Evolutionary conservation across 345 rosid genomes (phyloP), one percentile per base, ranked within the genome.

Genomic region (Sonneratia alba): DNA sequence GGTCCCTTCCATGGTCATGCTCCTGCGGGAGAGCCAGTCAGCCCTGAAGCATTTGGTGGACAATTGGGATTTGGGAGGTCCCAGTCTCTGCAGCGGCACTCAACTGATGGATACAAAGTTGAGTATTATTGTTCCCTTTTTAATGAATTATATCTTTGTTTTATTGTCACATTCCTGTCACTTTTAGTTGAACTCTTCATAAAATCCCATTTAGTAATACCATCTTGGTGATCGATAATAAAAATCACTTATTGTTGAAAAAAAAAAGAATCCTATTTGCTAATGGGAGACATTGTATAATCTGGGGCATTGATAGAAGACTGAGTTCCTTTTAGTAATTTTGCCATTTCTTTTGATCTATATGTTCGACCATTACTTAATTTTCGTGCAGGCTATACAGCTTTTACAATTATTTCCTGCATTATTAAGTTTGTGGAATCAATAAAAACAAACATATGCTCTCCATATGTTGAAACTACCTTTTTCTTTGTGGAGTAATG

Each of bases 31-130:
- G 75, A 75, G 62, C 64, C 62, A 8, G 51, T 49, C 21, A 66
- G 34, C 40, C 73, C 62, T 75, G 78, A 77, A 36, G 66, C 67
- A 63, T 69, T 43, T 72, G 70, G 72, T 68, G 72, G 72, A 18
- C 83, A 87, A 70, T 85, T 88, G 38, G 90, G 93, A 71, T 87
- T 81, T 69, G 83, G 91, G 62, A 85, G 91, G 78, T 82, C 71
- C 82, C 82, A 77, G 79, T 73, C 88, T 13, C 74, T 65, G 59
- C 84, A 78, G 69, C 81, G 81, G 69, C 78, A 76, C 77, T 79
- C 81, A 71, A 83, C 82, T 81, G 85, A 81, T 71, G 87, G 86
- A 59, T 81, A 69, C 82, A 65, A 82, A 78, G 91, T 88, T 88
- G 74, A 86, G 91, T 84, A 59, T 59, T 42, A 42, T 4, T 5